Percentiles rank a stretch among this genome's conserved stretches.
phyloP scores from a whole-genome alignment of 177 flowering plant genomes.

The Vitis hybrid region DNA sequence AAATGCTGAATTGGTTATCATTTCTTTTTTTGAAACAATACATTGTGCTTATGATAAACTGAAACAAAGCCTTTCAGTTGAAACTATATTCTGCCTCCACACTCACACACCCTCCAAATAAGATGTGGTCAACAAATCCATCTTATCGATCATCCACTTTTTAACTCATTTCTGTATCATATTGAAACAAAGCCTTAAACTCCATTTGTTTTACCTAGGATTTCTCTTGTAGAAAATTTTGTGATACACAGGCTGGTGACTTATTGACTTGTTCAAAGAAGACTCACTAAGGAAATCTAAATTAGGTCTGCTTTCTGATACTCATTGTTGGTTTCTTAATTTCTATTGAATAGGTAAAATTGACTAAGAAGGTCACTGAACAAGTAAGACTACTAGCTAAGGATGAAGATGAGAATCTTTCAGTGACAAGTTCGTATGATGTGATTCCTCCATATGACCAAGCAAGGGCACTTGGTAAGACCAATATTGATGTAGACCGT shows the following conservation, averaged over 20 bases:
- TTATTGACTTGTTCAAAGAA: no score
- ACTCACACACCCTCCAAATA: no score
- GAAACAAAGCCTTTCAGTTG: not conserved
- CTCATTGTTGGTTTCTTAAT: not conserved
- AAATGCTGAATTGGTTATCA: not conserved
- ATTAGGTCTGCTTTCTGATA: not conserved
- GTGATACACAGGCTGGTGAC: no score
- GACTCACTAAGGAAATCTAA: no score
- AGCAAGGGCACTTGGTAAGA: conserved; percentile 98
- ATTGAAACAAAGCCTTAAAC: no score
- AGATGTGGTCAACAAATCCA: not conserved
- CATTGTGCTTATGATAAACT: not conserved
- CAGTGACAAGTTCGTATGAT: conserved; percentile 61
- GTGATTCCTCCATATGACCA: conserved; percentile 92
- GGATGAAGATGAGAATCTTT: conserved; percentile 86
- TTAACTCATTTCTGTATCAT: no score
- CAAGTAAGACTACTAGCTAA: conserved; percentile 89
- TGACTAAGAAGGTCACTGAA: conserved; percentile 90
- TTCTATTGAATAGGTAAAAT: conserved; percentile 47
- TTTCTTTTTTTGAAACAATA: not conserved
- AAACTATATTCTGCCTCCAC: not conserved
- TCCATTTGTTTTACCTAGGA: no score
- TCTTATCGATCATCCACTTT: not conserved
- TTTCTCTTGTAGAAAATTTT: no score
- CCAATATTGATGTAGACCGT: conserved; percentile 86